Conservation (phyloP, 495 filamentous ascomycete species). For the Tuber melanosporum region DNA sequence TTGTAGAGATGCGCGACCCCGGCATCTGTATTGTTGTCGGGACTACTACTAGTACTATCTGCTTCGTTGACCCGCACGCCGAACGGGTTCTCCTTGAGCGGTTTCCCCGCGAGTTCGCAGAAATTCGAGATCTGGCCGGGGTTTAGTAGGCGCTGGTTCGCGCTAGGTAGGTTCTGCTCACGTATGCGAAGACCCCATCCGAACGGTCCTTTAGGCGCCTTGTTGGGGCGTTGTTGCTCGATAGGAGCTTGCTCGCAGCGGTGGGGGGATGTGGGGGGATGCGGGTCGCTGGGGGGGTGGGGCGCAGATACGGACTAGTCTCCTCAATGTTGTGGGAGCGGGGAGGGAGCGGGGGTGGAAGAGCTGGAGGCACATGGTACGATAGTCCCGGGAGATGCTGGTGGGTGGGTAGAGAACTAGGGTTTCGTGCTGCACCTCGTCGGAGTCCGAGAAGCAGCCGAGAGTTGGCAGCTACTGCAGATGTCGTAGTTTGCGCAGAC, state of each 20-base stretch:
- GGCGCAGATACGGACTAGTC: not conserved
- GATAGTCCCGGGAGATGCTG: not conserved
- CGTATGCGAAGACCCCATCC: not conserved
- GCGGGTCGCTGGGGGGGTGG: not conserved
- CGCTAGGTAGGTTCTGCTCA: not conserved
- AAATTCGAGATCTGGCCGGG: not conserved
- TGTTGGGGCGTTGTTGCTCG: not conserved
- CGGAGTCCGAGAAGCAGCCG: not conserved
- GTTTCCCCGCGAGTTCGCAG: not conserved
- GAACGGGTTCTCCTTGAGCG: not conserved
- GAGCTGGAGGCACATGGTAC: not conserved
- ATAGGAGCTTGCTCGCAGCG: not conserved
- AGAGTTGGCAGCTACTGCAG: not conserved
- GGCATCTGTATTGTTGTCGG: not conserved
- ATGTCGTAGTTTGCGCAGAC: not conserved
- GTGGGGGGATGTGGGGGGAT: not conserved
- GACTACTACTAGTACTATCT: not conserved
- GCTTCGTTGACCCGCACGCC: not conserved
- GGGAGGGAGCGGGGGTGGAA: not conserved
- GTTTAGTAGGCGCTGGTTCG: not conserved
- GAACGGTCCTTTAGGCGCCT: not conserved
- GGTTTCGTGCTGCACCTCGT: not conserved
- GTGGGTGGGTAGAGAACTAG: not conserved
- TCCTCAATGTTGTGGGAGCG: not conserved
- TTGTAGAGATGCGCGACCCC: not conserved